Evolutionary conservation across 495 filamentous ascomycete genomes (phyloP), one percentile per base, ranked within the genome.

Genomic region (Penicillium tannophilum): DNA sequence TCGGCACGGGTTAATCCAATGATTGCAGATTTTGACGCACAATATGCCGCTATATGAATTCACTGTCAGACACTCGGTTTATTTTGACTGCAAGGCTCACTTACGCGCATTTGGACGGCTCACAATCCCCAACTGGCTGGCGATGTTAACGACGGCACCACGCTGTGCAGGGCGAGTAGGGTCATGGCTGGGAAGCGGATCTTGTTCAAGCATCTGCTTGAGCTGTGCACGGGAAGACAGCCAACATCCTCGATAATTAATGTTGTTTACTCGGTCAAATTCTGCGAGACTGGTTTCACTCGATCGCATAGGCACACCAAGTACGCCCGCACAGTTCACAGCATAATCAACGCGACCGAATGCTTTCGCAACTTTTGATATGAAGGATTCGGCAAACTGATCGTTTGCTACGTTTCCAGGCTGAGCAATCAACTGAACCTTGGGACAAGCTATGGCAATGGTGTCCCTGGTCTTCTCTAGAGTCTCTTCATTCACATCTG

Each of bases 171-270:
- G 49, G 23, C 69, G 72, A 11, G 60, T 64, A 11, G 64, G 36
- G 59, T 76, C 71, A 62, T 79, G 76, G 28, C 69, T 77, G 2
- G 74, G 68, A 6, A 83, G 56, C 3, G 74, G 71, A 20, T 78
- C 73, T 51, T 85, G 82, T 51, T 51, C 59, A 17, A 78, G n/a
- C 81, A 84, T 84, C 30, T 75, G 70, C 23, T 53, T 68, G 20
- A 84, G 59, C 56, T 77, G 74, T 14, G 77, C 78, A 3, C 80
- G 71, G 6, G 80, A 82, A 10, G 66, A 76, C 2, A 85, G 63
- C 79, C 81, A 85, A 14, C 71, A 71, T 1, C 80, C 81, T 10
- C 77, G 70, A 55, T 82, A 83, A 59, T 85, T 84, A 62, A 82
- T 72, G 30, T 68, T 72, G 57, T 79, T 82, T 23, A 84, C 74